phyloP scores from a whole-genome alignment of 2,329 filamentous ascomycete genomes.

The Colletotrichum incanum region DNA sequence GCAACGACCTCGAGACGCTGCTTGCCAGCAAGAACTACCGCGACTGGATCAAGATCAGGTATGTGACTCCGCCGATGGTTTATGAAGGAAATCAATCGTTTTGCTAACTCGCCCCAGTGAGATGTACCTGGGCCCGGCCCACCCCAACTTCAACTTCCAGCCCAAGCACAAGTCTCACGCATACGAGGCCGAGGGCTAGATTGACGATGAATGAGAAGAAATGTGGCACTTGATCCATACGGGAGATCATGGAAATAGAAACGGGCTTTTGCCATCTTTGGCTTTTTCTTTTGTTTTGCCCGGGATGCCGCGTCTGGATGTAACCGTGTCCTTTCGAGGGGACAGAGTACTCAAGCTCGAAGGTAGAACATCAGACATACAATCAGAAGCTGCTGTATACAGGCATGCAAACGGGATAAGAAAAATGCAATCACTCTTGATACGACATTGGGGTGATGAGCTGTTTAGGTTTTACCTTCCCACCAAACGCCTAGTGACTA shows the following conservation, averaged over 20 bases:
- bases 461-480: too few relatives aligned
- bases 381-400: neutral
- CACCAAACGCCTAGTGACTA: too few relatives aligned
- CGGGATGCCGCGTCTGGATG: neutral
- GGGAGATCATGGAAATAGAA: neutral
- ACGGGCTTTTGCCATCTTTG: neutral
- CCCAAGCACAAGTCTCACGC: slow-evolving; percentile 98
- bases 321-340: neutral
- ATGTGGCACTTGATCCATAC: neutral
- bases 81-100: neutral
- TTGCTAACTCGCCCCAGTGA: slow-evolving; percentile 72
- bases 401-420: neutral
- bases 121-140: slow-evolving; percentile 95
- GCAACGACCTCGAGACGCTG: slow-evolving; percentile 94
- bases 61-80: slow-evolving; percentile 55
- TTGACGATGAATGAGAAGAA: slow-evolving; percentile 25
- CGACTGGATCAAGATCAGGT: slow-evolving; percentile 99
- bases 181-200: slow-evolving; percentile 82
- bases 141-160: slow-evolving; percentile 92
- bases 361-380: neutral
- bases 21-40: slow-evolving; percentile 92
- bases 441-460: too few relatives aligned
- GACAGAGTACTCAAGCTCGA: neutral
- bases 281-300: neutral
- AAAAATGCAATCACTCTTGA: too few relatives aligned